Base-by-base conservation (phyloP, 108 stramenopile genomes). In the Conticribra weissflogii region DNA sequence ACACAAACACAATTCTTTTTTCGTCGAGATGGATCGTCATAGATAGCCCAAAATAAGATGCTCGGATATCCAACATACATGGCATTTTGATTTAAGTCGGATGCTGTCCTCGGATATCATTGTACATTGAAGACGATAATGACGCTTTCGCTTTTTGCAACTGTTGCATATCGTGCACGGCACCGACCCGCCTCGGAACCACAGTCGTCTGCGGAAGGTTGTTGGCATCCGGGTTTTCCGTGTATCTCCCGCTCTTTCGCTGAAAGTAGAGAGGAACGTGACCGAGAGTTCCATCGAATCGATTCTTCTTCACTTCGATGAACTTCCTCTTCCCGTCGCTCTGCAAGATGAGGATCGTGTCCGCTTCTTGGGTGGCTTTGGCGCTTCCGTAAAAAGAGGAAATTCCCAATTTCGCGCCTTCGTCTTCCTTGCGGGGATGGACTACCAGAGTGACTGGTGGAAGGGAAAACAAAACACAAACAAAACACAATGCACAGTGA, bases 281-380 rank as follows among this genome's bases (percentile, higher is more conserved):
- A 15, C 99, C 99, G 17, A 97, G 64, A 3, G 87, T 86, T 9
- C 99, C 99, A 67, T 97, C 96, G 69, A 86, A 98, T 27, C 99
- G 89, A 81, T 99, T 99, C 93, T 99, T 99, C 65, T 84, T 89
- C 3, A 99, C 96, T 54, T 99, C 99, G 12, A 99, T 34, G 49
- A 73, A 91, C 85, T 98, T 98, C 49, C 86, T 66, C 24, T 77
- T 81, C 29, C 80, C 81, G 62, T 91, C 95, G 41, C 81, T 85
- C 81, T 99, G 99, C 64, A 99, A 72, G 51, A 99, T 98, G 44
- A 98, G 54, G 21, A 99, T 98, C 17, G 89, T 96, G 70, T 99
- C 99, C n/a, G 97, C 98, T 78, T 99, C 99, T 84, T 99, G 99
- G 14, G 99, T 97, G 15, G 97, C 97, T 83, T 99, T 99, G 57